Percentiles rank a stretch among this genome's conserved stretches.
These are phyloP conservation scores for Sanghuangporus baumii DNA, from an alignment of 1,284 basidiomycete species.

Conservation along the genomic window DNA sequence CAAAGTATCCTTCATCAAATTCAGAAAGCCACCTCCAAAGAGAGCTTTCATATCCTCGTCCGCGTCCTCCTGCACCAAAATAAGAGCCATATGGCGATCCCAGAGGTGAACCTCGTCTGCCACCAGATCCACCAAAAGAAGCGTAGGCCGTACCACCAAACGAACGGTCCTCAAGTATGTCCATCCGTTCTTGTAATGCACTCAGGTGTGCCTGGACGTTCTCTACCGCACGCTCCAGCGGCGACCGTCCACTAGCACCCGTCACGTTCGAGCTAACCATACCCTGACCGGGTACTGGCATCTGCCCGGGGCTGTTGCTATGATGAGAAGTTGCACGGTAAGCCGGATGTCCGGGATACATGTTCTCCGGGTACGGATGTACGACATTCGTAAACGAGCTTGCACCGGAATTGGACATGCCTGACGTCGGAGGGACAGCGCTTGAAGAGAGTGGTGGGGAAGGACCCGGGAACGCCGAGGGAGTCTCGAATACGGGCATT, in stretches of 20 bases:
- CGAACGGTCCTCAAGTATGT: slow-evolving; percentile 52
- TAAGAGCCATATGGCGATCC: slow-evolving; percentile 13
- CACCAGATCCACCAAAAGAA: slow-evolving; percentile 6
- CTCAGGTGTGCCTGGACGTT: slow-evolving; percentile 85
- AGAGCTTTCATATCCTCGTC: slow-evolving; percentile 11
- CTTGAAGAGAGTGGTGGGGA: slow-evolving; percentile 25
- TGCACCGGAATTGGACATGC: slow-evolving; percentile 7
- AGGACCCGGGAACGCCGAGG: slow-evolving; percentile 62
- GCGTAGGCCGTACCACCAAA: background rate
- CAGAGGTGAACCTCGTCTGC: background rate
- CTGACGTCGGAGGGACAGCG: slow-evolving; percentile 32
- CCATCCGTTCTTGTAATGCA: slow-evolving; percentile 84
- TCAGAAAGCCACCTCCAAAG: slow-evolving; percentile 36
- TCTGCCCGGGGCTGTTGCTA: slow-evolving; percentile 12
- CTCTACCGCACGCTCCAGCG: slow-evolving; percentile 71
- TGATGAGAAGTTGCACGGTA: slow-evolving; percentile 32
- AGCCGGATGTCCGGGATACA: slow-evolving; percentile 31
- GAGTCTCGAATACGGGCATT: slow-evolving; percentile 62
- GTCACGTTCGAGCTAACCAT: slow-evolving; percentile 5
- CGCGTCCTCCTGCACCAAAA: slow-evolving; percentile 10
- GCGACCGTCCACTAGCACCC: slow-evolving; percentile 7
- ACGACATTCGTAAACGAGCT: slow-evolving; percentile 9
- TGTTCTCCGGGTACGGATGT: slow-evolving; percentile 12
- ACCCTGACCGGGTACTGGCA: background rate
- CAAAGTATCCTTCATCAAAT: slow-evolving; percentile 26